phyloP scores from a whole-genome alignment of 805 yeast genomes.

The Peterozyma xylosa region DNA sequence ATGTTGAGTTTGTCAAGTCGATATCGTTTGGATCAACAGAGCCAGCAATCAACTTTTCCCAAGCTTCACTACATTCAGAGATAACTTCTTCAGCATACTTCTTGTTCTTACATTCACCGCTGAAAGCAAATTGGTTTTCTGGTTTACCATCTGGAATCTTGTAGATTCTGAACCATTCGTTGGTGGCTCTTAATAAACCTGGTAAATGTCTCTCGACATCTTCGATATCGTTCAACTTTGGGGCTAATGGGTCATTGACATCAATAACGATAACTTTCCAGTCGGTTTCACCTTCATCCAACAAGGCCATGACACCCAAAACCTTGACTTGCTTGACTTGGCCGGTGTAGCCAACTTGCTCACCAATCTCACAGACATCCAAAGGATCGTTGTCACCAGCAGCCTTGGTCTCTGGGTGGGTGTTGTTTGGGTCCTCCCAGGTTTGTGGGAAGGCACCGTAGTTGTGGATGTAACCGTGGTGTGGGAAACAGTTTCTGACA shows the following conservation, averaged over 20 bases:
- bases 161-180: conserved; percentile 98
- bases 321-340: conserved; percentile 84
- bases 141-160: conserved; percentile 98
- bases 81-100: conserved; percentile 80
- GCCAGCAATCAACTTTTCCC: conserved; percentile 71
- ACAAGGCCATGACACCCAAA: conserved; percentile 87
- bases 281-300: conserved; percentile 88
- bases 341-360: conserved; percentile 56
- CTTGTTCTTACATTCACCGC: conserved; percentile 85
- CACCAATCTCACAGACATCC: conserved; percentile 81
- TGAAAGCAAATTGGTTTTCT: conserved; percentile 92
- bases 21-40: conserved; percentile 59
- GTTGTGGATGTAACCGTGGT: conserved; percentile 97
- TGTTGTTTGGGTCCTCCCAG: conserved; percentile 68
- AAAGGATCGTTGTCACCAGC: conserved; percentile 83
- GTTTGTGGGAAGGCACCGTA: conserved; percentile 98
- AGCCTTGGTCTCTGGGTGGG: conserved; percentile 59
- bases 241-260: conserved; percentile 80
- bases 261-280: conserved; percentile 92
- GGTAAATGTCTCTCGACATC: conserved; percentile 89
- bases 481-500: conserved; percentile 97
- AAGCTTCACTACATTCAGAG: conserved; percentile 75
- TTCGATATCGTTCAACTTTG: conserved; percentile 80
- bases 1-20: conserved; percentile 69
- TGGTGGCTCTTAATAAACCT: conserved; percentile 86